Percentiles rank a stretch among this genome's conserved stretches.
phyloP scores from a whole-genome alignment of 495 filamentous ascomycete species.

The Xylaria telfairii region DNA sequence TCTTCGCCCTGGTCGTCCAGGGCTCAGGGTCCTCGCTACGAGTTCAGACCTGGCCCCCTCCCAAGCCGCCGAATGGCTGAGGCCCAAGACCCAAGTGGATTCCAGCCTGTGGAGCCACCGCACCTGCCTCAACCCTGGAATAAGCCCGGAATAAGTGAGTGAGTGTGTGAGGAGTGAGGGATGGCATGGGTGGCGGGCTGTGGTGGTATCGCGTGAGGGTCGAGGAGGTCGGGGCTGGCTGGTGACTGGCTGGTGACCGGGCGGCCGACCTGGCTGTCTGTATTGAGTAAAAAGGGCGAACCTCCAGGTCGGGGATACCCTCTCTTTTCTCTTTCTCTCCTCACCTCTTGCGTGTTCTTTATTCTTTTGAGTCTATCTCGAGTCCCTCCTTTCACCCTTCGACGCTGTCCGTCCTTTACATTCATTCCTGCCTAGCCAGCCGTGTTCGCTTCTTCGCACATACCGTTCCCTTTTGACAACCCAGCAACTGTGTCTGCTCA shows the following conservation, averaged over 20 bases:
- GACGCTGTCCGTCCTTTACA: conserved; percentile 38
- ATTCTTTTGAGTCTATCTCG: conserved; percentile 40
- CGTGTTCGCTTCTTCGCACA: conserved; percentile 37
- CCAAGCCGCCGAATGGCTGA: conserved; percentile 4
- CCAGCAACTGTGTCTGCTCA: conserved; percentile 53
- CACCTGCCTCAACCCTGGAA: neutral
- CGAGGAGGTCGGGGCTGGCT: conserved; percentile 6
- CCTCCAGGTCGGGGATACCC: conserved; percentile 14
- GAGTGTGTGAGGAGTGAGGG: neutral
- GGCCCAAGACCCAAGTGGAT: neutral
- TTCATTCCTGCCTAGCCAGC: conserved; percentile 39
- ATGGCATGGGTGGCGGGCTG: conserved; percentile 4
- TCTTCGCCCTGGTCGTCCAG: too few species aligned
- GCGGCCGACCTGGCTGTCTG: neutral
- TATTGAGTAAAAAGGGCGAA: conserved; percentile 14
- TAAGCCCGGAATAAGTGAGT: neutral
- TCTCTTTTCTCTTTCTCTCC: conserved; percentile 29
- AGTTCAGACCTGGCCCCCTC: neutral
- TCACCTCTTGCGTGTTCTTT: conserved; percentile 33
- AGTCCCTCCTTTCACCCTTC: conserved; percentile 42
- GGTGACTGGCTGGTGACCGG: neutral
- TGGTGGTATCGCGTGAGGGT: neutral
- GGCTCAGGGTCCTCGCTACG: neutral
- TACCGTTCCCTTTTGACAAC: conserved; percentile 36
- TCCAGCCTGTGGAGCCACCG: neutral